A percentile compares a stretch with the other conserved stretches of the same genome.
phyloP scores from a whole-genome alignment of 2,329 filamentous ascomycete genomes.

The Talaromyces rugulosus region DNA sequence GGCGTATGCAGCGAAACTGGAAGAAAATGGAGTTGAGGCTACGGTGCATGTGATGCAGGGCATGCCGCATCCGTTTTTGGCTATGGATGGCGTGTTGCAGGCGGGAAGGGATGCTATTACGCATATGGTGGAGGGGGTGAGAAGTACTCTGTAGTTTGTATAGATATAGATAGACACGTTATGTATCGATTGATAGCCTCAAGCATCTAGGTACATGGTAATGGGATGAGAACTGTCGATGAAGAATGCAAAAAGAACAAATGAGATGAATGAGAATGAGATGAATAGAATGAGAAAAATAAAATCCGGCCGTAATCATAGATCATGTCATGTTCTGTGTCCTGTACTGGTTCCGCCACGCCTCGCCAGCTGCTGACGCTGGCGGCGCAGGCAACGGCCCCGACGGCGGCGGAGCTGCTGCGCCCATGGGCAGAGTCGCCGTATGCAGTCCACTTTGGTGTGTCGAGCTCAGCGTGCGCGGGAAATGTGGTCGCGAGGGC shows the following conservation, averaged over 20 bases:
- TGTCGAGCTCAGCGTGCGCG: constrained; percentile 37
- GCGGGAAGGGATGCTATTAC: constrained; percentile 51
- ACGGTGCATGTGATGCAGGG: constrained; percentile 51
- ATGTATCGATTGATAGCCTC: not conserved
- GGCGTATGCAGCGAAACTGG: constrained; percentile 48
- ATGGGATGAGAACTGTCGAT: not conserved
- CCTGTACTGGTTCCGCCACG: constrained; percentile 13
- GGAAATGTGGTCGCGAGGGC: constrained; percentile 33
- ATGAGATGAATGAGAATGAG: not conserved
- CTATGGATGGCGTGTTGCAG: constrained; percentile 54
- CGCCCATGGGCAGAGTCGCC: constrained; percentile 61
- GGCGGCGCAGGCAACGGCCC: constrained; percentile 58
- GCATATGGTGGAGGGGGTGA: constrained; percentile 36
- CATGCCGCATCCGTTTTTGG: constrained; percentile 57
- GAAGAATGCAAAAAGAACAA: not conserved
- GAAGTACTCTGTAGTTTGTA: not conserved
- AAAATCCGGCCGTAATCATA: constrained; percentile 6
- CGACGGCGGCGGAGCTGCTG: constrained; percentile 52
- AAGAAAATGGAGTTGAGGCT: constrained; percentile 43
- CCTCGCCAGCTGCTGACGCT: constrained; percentile 26
- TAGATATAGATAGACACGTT: not conserved
- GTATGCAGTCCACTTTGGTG: constrained; percentile 39
- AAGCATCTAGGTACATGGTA: not conserved
- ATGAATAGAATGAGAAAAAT: not conserved
- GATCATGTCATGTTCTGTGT: constrained; percentile 12